Conservation (phyloP, 805 yeast species). For the Suhomyces kilbournensis region DNA sequence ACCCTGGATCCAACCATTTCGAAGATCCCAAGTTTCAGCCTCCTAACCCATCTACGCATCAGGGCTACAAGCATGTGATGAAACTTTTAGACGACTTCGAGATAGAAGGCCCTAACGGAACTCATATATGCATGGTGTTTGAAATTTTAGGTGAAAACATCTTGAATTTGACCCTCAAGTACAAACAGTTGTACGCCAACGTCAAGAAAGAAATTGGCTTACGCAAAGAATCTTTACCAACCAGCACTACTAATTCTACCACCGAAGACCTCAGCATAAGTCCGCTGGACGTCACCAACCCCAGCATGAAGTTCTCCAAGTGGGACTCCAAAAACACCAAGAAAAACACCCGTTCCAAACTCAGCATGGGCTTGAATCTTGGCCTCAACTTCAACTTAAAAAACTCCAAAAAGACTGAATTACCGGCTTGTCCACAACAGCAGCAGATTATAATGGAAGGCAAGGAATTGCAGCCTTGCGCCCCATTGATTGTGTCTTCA, state of each 20-base stretch:
- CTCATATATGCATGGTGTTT: conserved; percentile 63
- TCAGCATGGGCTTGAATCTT: conserved; percentile 17
- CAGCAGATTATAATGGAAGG: neutral
- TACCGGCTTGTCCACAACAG: neutral
- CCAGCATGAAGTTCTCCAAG: conserved; percentile 14
- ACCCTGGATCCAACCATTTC: conserved; percentile 14
- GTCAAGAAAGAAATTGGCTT: conserved; percentile 13
- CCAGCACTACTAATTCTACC: neutral
- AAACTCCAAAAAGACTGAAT: neutral
- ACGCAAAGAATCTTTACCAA: neutral
- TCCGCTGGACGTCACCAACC: neutral
- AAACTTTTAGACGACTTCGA: conserved; percentile 53
- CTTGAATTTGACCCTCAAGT: conserved; percentile 48
- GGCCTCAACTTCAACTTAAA: conserved; percentile 3
- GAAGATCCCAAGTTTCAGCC: neutral
- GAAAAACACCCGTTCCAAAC: conserved; percentile 18
- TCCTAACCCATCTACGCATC: conserved; percentile 9
- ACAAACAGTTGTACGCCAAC: conserved; percentile 37
- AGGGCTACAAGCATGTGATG: conserved; percentile 38
- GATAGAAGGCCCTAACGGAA: conserved; percentile 60
- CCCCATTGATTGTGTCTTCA: neutral
- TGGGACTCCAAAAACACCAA: conserved; percentile 16
- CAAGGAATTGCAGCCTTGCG: neutral
- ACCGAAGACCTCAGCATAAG: neutral
- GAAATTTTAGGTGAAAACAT: conserved; percentile 64